These are phyloP conservation scores for Globisporangium echinulatum DNA, from an alignment of 352 stramenopile genomes.

Conservation along the genomic window DNA sequence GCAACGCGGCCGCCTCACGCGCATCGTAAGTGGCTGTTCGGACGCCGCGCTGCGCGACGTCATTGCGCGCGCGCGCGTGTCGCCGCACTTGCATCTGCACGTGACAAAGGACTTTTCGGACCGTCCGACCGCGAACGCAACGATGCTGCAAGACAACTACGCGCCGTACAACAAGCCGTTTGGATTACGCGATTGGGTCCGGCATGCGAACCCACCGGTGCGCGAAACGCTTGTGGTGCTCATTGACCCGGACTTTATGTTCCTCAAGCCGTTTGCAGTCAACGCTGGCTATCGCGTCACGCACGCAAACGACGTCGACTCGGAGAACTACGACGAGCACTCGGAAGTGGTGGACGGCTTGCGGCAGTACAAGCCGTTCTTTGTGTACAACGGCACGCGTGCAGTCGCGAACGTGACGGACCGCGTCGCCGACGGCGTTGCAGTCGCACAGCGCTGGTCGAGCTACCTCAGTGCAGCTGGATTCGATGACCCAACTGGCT, in stretches of 20 bases:
- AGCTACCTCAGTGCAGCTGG: conserved; percentile 25
- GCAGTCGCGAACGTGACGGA: conserved; percentile 28
- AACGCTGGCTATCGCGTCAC: conserved; percentile 57
- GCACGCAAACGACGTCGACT: conserved; percentile 39
- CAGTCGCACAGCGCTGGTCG: conserved; percentile 48
- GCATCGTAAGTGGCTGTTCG: conserved; percentile 60
- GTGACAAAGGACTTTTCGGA: conserved; percentile 47
- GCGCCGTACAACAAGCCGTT: conserved; percentile 66
- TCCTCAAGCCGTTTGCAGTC: conserved; percentile 55
- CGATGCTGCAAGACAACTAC: conserved; percentile 32
- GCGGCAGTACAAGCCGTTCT: conserved; percentile 77
- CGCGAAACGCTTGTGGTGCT: conserved; percentile 50
- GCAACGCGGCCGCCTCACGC: conserved; percentile 58
- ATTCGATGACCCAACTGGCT: conserved; percentile 24
- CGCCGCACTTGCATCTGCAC: conserved; percentile 47
- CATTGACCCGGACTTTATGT: conserved; percentile 69
- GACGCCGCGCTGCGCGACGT: conserved; percentile 20
- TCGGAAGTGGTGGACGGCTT: conserved; percentile 65
- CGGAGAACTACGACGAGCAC: conserved; percentile 48
- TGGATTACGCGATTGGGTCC: conserved; percentile 66
- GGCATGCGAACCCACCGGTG: conserved; percentile 53
- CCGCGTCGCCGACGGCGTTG: conserved; percentile 32
- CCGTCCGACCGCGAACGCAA: conserved; percentile 12
- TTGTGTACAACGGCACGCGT: conserved; percentile 62
- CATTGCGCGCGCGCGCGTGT: neutral